Evolutionary conservation across 768 basidiomycete genomes (phyloP).

Genomic region (Neoboletus magnificus): DNA sequence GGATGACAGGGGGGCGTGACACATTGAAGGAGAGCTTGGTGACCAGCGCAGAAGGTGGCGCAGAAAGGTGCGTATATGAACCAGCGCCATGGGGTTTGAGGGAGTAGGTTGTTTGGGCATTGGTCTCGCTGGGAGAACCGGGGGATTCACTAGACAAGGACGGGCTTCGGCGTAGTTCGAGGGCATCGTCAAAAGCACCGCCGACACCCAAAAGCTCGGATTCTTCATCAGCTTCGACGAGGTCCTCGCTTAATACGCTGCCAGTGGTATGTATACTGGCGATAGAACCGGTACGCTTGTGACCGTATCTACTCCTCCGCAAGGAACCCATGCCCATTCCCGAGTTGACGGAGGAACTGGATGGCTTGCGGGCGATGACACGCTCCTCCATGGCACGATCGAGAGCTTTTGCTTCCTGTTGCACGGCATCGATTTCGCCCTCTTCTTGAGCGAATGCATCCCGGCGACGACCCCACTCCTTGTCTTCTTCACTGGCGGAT

Average conservation of each 20-base stretch:
- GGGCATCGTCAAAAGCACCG: constrained; percentile 52
- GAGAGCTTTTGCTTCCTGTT: constrained; percentile 77
- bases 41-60: constrained; percentile 53
- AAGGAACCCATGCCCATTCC: constrained; percentile 65
- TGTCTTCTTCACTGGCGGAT: constrained; percentile 60
- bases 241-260: constrained; percentile 74
- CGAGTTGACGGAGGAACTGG: constrained; percentile 60
- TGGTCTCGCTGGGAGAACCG: constrained; percentile 34
- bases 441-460: constrained; percentile 45
- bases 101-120: constrained; percentile 17
- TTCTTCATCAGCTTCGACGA: constrained; percentile 83
- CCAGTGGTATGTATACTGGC: constrained; percentile 66
- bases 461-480: constrained; percentile 77
- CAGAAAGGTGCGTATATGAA: constrained; percentile 8
- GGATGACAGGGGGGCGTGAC: constrained; percentile 45
- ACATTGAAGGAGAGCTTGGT: constrained; percentile 55
- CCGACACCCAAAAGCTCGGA: constrained; percentile 65
- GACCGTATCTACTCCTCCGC: constrained; percentile 64
- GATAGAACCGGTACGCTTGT: constrained; percentile 71
- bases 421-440: constrained; percentile 51
- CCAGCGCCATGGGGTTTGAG: constrained; percentile 19
- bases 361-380: constrained; percentile 68
- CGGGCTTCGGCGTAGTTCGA: constrained; percentile 34
- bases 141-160: constrained; percentile 35
- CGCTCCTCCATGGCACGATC: constrained; percentile 89